Base-by-base conservation (phyloP, 306 rosid genomes). In the Echinosophora koreensis region DNA sequence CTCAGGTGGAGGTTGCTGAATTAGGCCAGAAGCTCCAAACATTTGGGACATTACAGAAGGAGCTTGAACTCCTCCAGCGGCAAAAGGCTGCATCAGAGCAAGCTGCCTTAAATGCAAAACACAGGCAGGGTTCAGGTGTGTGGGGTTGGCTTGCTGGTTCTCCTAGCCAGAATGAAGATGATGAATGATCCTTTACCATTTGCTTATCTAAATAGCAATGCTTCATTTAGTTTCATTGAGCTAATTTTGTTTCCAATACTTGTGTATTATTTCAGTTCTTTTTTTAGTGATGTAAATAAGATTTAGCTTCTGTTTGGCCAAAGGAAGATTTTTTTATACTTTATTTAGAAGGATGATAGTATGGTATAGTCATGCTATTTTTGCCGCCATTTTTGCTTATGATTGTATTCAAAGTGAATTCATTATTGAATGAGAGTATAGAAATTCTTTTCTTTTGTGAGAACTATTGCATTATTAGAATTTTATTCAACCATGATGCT, bases 111-210 rank as follows among this genome's bases (percentile, higher is more conserved):
- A 89, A 79, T 60, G 89, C 86, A 66, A 92, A 82, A 85, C 90
- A 87, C 69, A 90, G 84, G 73, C 93, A 90, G 86, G 37, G 89
- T 60, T 94, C 98, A 38, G 90, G 98, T 5, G 83, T 94, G 66
- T 94, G 97, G 98, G 97, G 97, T 70, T 94, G 98, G 98, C 92
- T 94, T 18, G 96, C 97, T 0, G 97, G 97, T 47, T 5, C 85
- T 34, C 96, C 91, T 3, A 9, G 3, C 14, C 83, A 69, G 32
- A 71, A 69, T 8, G 49, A 28, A 2, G 91, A 86, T 37, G 88
- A 92, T 41, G 93, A 77, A 55, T 89, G 89, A 83, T 37, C 42
- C 69, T 55, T 51, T 74, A 38, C 68, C 61, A 27, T 22, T 52
- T 47, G 59, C 76, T 62, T 73, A 69, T 70, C 59, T 57, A 69